Evolutionary conservation across 2,329 filamentous ascomycete species (phyloP).

Genomic region (Aureobasidium melanogenum): DNA sequence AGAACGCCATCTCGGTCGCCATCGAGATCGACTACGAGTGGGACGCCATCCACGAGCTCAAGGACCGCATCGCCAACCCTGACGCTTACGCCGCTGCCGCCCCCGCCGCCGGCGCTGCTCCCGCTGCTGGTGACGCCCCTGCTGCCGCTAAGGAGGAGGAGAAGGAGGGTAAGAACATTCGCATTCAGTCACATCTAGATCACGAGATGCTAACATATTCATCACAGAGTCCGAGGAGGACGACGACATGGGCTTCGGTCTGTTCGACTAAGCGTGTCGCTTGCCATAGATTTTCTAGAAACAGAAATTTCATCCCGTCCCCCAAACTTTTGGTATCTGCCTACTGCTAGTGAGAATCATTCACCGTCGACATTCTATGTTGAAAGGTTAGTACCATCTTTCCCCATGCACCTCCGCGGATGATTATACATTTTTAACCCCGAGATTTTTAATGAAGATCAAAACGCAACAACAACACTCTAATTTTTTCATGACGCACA

Average conservation of each 20-base stretch:
- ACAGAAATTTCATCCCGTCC: slow-evolving; percentile 17
- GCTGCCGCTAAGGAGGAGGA: slow-evolving; percentile 47
- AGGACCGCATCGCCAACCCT: slow-evolving; percentile 99
- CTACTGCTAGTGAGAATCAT: not conserved
- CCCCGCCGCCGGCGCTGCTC: slow-evolving; percentile 55
- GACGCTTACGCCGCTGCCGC: slow-evolving; percentile 85
- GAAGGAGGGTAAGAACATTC: slow-evolving; percentile 35
- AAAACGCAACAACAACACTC: slow-evolving; percentile 58
- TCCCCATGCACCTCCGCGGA: slow-evolving; percentile 25
- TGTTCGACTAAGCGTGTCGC: slow-evolving; percentile 39
- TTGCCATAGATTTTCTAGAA: slow-evolving; percentile 8
- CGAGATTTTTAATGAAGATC: slow-evolving; percentile 51
- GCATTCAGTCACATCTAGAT: no score
- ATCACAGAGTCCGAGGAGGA: slow-evolving; percentile 46
- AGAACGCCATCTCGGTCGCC: slow-evolving; percentile 87
- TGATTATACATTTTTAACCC: slow-evolving; percentile 63
- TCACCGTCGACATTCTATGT: not conserved
- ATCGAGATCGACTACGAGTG: slow-evolving; percentile 86
- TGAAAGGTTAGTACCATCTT: slow-evolving; percentile 11
- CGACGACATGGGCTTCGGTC: slow-evolving; percentile 46
- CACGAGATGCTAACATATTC: not conserved
- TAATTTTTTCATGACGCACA: slow-evolving; percentile 60
- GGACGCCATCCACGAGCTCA: slow-evolving; percentile 94
- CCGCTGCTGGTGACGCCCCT: slow-evolving; percentile 42
- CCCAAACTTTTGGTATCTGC: not conserved